Evolutionary conservation across 2,329 filamentous ascomycete species (phyloP).

Genomic region (Dactylellina haptotyla): DNA sequence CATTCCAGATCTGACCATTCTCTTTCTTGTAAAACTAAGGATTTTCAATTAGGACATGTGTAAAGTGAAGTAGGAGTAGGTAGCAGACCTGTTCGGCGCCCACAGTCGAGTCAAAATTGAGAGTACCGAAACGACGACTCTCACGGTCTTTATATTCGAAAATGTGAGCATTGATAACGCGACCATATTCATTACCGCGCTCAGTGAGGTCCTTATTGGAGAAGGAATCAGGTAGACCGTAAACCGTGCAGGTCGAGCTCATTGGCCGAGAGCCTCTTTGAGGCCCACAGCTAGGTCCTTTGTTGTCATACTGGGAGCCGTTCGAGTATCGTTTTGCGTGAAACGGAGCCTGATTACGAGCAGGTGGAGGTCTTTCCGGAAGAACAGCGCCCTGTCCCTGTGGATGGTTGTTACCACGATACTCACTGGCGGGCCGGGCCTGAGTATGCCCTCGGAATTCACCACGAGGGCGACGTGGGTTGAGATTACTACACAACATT

Average conservation of each 20-base stretch:
- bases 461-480: slow-evolving; percentile 38
- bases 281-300: background rate
- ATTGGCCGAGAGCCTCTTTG: slow-evolving; percentile 2
- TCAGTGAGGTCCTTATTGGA: slow-evolving; percentile 24
- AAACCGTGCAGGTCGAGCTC: slow-evolving; percentile 46
- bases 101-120: slow-evolving; percentile 41
- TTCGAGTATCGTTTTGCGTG: slow-evolving; percentile 30
- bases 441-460: slow-evolving; percentile 20
- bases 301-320: slow-evolving; percentile 31
- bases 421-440: slow-evolving; percentile 12
- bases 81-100: slow-evolving; percentile 39
- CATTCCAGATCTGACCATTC: slow-evolving; percentile 39
- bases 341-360: slow-evolving; percentile 18
- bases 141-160: slow-evolving; percentile 48
- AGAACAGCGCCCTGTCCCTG: slow-evolving; percentile 10
- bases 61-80: background rate
- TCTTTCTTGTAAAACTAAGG: slow-evolving; percentile 45
- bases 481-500: slow-evolving; percentile 20
- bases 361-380: slow-evolving; percentile 26
- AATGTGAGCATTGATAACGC: slow-evolving; percentile 46
- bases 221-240: slow-evolving; percentile 40
- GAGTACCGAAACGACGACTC: slow-evolving; percentile 44
- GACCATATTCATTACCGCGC: slow-evolving; percentile 26
- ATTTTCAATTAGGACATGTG: background rate
- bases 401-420: slow-evolving; percentile 7